A percentile compares a stretch with the other conserved stretches of the same genome.
Evolutionary conservation across 805 yeast species (phyloP).

Genomic region (Kockiozyma suomiensis): DNA sequence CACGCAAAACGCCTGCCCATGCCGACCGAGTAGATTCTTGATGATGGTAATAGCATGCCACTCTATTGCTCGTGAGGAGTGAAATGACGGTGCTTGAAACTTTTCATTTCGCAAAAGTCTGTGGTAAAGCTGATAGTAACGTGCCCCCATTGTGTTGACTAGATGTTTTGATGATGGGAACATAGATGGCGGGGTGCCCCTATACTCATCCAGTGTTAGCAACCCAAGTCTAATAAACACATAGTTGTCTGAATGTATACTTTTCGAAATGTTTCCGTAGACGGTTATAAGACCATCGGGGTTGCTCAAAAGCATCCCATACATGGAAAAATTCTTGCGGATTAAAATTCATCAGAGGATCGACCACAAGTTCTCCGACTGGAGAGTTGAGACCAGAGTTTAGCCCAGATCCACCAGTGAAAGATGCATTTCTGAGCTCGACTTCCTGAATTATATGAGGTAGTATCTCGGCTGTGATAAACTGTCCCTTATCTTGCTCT

Average conservation of each 20-base stretch:
- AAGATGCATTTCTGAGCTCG: constrained; percentile 40
- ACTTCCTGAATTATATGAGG: constrained; percentile 64
- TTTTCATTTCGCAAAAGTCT: constrained; percentile 73
- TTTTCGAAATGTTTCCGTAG: constrained; percentile 46
- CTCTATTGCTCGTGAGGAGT: constrained; percentile 37
- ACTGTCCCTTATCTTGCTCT: constrained; percentile 82
- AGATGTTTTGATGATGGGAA: constrained; percentile 51
- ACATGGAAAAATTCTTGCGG: constrained; percentile 62
- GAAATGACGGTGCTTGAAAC: constrained; percentile 60
- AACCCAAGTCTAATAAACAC: too few relatives aligned
- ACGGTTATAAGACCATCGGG: constrained; percentile 62
- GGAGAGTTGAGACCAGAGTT: background rate
- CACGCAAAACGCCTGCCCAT: constrained; percentile 71
- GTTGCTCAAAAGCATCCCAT: constrained; percentile 66
- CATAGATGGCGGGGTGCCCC: constrained; percentile 23
- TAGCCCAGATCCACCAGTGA: constrained; percentile 12
- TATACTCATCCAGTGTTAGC: background rate
- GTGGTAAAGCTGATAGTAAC: constrained; percentile 64
- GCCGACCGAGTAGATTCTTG: constrained; percentile 84
- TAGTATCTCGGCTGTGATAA: constrained; percentile 76
- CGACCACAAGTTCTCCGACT: constrained; percentile 17
- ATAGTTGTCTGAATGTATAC: too few relatives aligned
- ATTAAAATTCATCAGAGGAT: constrained; percentile 31
- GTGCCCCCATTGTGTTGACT: constrained; percentile 38
- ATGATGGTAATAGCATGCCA: constrained; percentile 60